phyloP scores from a whole-genome alignment of 495 filamentous ascomycete genomes.

The Xylaria intraflava region DNA sequence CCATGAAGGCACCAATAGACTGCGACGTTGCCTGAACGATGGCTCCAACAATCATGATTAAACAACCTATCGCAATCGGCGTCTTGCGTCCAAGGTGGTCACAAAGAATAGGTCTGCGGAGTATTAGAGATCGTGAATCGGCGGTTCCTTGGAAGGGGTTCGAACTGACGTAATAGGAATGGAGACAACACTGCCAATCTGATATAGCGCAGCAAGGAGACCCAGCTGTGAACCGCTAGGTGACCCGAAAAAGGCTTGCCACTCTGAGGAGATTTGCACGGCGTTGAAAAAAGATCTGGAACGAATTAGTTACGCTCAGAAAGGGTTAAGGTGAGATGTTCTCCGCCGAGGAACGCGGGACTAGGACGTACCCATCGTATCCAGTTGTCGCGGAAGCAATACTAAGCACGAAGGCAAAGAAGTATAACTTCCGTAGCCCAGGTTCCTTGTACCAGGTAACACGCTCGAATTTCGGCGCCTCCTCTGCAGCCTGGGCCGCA shows the following conservation, averaged over 20 bases:
- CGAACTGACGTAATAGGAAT: constrained; percentile 55
- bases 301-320: constrained; percentile 9
- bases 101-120: constrained; percentile 43
- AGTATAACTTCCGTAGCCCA: constrained; percentile 57
- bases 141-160: not conserved
- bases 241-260: constrained; percentile 45
- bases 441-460: constrained; percentile 56
- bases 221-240: constrained; percentile 50
- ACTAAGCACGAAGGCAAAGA: constrained; percentile 50
- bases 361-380: constrained; percentile 60
- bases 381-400: constrained; percentile 58
- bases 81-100: constrained; percentile 56
- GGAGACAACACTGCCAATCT: constrained; percentile 57
- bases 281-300: constrained; percentile 50
- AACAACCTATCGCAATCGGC: constrained; percentile 54
- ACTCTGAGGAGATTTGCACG: constrained; percentile 46
- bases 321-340: too few relatives aligned
- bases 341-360: not conserved
- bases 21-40: constrained; percentile 47
- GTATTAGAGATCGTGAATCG: constrained; percentile 17
- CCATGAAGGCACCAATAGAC: constrained; percentile 39
- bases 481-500: constrained; percentile 41
- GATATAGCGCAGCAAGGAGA: constrained; percentile 62
- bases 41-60: constrained; percentile 57
- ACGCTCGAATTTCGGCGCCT: constrained; percentile 51